A percentile compares a stretch with the other conserved stretches of the same genome.
Evolutionary conservation across 192 early-diverging fungal species (phyloP).

Genomic region (Entrophospora sp.): DNA sequence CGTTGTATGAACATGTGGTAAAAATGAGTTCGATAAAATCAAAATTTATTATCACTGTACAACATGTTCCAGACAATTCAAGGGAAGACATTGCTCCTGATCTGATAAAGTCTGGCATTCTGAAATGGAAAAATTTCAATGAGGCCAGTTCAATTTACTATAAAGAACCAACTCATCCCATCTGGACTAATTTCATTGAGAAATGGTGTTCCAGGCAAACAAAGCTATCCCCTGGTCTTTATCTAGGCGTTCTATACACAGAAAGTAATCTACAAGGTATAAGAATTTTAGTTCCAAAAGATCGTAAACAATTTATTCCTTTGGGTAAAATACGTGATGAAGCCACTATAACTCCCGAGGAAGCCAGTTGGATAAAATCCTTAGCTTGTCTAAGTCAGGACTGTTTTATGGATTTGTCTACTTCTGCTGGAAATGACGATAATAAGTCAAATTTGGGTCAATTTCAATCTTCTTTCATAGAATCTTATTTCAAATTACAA

Average conservation of each 20-base stretch:
- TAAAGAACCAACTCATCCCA: conserved; percentile 14
- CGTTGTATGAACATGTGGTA: conserved; percentile 35
- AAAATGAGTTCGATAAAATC: conserved; percentile 25
- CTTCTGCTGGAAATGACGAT: background rate
- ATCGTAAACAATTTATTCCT: conserved; percentile 36
- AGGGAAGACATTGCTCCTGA: conserved; percentile 30
- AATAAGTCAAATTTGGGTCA: background rate
- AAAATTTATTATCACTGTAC: conserved; percentile 36
- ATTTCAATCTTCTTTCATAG: conserved; percentile 17
- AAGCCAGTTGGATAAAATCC: conserved; percentile 37
- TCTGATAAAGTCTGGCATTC: conserved; percentile 23
- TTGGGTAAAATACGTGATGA: conserved; percentile 33
- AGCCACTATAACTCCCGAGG: conserved; percentile 20
- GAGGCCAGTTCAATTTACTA: conserved; percentile 17
- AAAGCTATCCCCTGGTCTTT: conserved; percentile 34
- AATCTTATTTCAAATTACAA: conserved; percentile 19
- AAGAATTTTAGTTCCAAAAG: conserved; percentile 32
- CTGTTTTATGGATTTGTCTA: conserved; percentile 22
- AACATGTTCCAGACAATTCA: conserved; percentile 25
- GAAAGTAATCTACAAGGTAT: conserved; percentile 37
- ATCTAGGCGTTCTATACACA: conserved; percentile 38
- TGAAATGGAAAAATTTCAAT: conserved; percentile 33
- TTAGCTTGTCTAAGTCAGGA: conserved; percentile 18
- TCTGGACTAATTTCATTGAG: conserved; percentile 19
- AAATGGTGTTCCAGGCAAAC: conserved; percentile 26